Evolutionary conservation across 768 basidiomycete species (phyloP), one percentile per base, ranked within the genome.

Genomic region (Steccherinum ochraceum): DNA sequence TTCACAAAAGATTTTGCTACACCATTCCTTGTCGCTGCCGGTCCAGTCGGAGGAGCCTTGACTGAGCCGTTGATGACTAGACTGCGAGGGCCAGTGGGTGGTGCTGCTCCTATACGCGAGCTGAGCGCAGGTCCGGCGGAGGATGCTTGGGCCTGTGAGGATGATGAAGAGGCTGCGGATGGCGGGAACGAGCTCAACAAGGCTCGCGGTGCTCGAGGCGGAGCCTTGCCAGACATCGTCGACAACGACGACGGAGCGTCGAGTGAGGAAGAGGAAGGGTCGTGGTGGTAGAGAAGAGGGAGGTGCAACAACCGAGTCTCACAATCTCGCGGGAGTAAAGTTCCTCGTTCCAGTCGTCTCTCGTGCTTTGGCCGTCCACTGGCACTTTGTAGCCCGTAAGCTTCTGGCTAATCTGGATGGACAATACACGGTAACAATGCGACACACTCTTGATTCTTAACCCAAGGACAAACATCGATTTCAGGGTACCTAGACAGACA

Each of bases 221-320:
- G 86, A 47, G 79, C 81, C 72, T 84, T 87, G 63, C 86, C 84
- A 67, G 86, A 86, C 86, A 89, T 86, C 53, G 55, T 46, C 62
- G 51, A 55, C 50, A 55, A 44, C 51, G 57, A 40, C 51, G 55
- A 47, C 43, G 43, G n/a, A 19, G 42, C 5, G 24, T 21, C 23
- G 30, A 12, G 41, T 39, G 26, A 45, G 43, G 30, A 3, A 12
- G 40, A 26, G 39, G 40, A 40, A 51, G 12, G 45, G 12, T 46
- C 44, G 39, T 46, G 48, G 51, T 27, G 39, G 52, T 27, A 5
- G 18, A 18, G 19, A 23, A 18, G 21, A 43, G 21, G 41, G 41
- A 43, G 41, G 21, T n/a, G 41, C 41, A 18, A 35, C 30, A 35
- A 35, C 30, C 30, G 30, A 35, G 30, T 35, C n/a, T n/a, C n/a